A percentile compares a stretch with the other conserved stretches of the same genome.
These are phyloP conservation scores for Cutaneotrichosporon sp. DNA, from an alignment of 1,284 basidiomycete species.

Conservation along the genomic window DNA sequence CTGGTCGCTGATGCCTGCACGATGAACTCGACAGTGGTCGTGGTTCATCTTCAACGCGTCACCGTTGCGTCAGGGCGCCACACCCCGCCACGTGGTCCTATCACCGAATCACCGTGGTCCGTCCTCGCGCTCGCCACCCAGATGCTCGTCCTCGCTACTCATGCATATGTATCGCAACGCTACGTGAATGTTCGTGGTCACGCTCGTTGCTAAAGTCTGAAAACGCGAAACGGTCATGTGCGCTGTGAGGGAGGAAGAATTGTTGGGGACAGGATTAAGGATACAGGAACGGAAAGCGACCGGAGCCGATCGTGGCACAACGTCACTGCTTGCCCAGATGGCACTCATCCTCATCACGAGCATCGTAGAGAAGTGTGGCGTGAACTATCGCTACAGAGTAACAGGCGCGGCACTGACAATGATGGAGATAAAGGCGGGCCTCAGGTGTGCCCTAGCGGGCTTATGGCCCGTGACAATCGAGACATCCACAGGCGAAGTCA, in stretches of 20 bases:
- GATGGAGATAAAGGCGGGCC: no score
- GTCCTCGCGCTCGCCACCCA: no score
- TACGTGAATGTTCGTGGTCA: no score
- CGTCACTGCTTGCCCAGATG: neutral
- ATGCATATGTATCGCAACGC: neutral
- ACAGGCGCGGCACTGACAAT: no score
- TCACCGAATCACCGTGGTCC: conserved; percentile 1
- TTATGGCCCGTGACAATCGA: no score
- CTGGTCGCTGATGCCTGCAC: neutral
- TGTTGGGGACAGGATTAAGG: no score
- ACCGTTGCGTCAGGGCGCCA: conserved; percentile 2
- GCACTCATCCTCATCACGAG: neutral
- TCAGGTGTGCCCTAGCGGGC: no score
- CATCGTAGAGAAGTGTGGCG: no score
- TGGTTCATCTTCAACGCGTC: conserved; percentile 5
- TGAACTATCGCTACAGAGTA: no score
- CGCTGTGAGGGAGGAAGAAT: neutral
- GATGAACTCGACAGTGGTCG: no score
- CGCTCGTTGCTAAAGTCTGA: neutral
- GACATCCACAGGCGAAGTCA: no score
- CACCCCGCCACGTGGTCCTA: conserved; percentile 5
- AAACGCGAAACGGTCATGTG: neutral
- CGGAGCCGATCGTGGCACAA: neutral
- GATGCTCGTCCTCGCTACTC: neutral
- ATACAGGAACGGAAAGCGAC: neutral